Conservation (phyloP, 306 rosid species). For the Myrica gale region DNA sequence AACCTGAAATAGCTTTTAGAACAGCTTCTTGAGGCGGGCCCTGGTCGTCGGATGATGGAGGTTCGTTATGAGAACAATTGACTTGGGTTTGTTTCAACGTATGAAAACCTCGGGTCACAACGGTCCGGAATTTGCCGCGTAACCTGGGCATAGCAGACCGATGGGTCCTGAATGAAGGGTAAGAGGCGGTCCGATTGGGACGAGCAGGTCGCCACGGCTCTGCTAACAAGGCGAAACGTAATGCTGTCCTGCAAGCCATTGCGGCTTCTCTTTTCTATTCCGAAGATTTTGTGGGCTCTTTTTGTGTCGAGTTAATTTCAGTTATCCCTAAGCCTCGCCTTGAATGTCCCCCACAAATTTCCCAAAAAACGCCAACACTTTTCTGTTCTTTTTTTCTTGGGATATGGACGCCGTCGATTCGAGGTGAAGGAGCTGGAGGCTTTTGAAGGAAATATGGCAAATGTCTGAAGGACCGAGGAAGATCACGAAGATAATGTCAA, state of each 20-base stretch:
- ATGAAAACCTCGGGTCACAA: constrained; percentile 43
- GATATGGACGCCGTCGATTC: neutral
- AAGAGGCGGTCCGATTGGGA: constrained; percentile 29
- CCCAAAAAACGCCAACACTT: no score
- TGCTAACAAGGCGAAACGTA: constrained; percentile 50
- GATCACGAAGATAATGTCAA: neutral
- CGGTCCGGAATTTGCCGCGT: constrained; percentile 20
- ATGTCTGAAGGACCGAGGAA: neutral
- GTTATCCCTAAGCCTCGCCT: no score
- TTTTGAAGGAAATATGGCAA: no score
- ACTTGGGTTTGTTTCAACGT: constrained; percentile 32
- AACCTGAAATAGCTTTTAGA: constrained; percentile 94
- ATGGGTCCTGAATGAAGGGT: constrained; percentile 24
- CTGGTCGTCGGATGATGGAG: constrained; percentile 66
- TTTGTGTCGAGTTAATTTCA: no score
- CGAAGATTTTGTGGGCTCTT: no score
- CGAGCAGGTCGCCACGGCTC: constrained; percentile 57
- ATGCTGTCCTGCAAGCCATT: constrained; percentile 65
- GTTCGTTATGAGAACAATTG: constrained; percentile 50
- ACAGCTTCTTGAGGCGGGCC: constrained; percentile 94
- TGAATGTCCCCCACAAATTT: no score
- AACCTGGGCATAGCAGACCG: constrained; percentile 21
- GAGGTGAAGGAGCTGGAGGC: neutral
- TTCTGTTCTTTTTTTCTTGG: neutral
- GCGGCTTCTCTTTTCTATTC: constrained; percentile 9